A percentile compares a stretch with the other conserved stretches of the same genome.
phyloP scores from a whole-genome alignment of 176 grass and related monocot genomes.

The Aegilops sharonensis region DNA sequence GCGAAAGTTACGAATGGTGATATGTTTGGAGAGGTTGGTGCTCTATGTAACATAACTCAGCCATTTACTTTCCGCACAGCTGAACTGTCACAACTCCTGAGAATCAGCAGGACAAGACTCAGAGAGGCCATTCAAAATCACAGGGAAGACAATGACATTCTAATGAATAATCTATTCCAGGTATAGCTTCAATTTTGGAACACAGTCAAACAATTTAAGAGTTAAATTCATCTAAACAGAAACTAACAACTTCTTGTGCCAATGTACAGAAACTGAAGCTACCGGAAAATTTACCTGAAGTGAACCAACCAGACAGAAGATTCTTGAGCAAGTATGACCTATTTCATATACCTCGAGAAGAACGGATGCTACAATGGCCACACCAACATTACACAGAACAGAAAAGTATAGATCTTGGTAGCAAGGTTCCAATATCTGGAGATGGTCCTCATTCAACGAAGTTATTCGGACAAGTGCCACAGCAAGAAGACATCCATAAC shows the following conservation, averaged over 20 bases:
- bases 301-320: conserved; percentile 31
- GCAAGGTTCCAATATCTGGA: conserved; percentile 22
- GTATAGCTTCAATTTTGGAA: conserved; percentile 43
- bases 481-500: conserved; percentile 10
- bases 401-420: neutral
- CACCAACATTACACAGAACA: conserved; percentile 22
- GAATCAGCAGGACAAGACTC: conserved; percentile 64
- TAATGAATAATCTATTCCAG: conserved; percentile 83
- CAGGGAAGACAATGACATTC: conserved; percentile 47
- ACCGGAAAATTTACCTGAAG: conserved; percentile 43
- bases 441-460: conserved; percentile 26
- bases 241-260: conserved; percentile 5
- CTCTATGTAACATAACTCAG: conserved; percentile 55
- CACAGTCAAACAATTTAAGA: neutral
- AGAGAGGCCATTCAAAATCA: conserved; percentile 71
- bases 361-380: conserved; percentile 1
- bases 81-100: conserved; percentile 78
- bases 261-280: conserved; percentile 45
- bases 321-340: conserved; percentile 30
- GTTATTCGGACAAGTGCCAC: neutral
- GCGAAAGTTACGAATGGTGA: conserved; percentile 46
- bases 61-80: conserved; percentile 70
- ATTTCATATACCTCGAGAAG: conserved; percentile 38
- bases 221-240: conserved; percentile 7
- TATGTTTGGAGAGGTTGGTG: conserved; percentile 72